Conservation (phyloP, 2,329 filamentous ascomycete species). For the Fusarium gaditjirri region DNA sequence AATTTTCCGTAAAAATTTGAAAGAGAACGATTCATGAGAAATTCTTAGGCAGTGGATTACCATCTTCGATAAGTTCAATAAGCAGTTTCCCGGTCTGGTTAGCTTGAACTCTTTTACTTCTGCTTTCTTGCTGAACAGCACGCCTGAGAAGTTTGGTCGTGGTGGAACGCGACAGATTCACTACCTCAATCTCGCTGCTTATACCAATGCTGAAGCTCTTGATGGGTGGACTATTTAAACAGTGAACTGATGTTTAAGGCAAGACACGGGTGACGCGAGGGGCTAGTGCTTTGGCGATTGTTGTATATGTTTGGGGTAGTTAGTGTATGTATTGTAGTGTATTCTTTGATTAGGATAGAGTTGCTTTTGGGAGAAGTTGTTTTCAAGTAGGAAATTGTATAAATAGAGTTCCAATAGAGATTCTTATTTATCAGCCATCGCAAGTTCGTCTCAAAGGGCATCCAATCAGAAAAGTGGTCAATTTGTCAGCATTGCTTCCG, state of each 20-base stretch:
- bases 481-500: slow-evolving; percentile 8
- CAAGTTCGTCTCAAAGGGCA: fast-evolving
- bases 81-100: neutral
- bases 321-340: fast-evolving
- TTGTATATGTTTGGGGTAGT: fast-evolving
- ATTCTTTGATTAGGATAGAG: fast-evolving
- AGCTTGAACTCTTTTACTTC: neutral
- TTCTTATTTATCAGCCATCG: neutral
- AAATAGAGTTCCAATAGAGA: fast-evolving
- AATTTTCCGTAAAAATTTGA: too few relatives aligned
- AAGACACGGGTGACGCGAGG: fast-evolving
- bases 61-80: neutral
- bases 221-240: neutral
- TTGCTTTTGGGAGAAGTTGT: fast-evolving
- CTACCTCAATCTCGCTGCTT: neutral
- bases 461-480: neutral
- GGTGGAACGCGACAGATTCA: neutral
- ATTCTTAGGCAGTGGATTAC: too few relatives aligned
- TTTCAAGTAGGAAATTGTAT: neutral
- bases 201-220: neutral
- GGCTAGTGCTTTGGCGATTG: fast-evolving
- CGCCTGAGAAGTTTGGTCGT: neutral
- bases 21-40: too few relatives aligned
- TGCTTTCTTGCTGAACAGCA: neutral
- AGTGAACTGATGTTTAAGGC: fast-evolving